Evolutionary conservation across 192 early-diverging fungal species (phyloP), one percentile per base, ranked within the genome.

Genomic region (Backusella mclennaniae): DNA sequence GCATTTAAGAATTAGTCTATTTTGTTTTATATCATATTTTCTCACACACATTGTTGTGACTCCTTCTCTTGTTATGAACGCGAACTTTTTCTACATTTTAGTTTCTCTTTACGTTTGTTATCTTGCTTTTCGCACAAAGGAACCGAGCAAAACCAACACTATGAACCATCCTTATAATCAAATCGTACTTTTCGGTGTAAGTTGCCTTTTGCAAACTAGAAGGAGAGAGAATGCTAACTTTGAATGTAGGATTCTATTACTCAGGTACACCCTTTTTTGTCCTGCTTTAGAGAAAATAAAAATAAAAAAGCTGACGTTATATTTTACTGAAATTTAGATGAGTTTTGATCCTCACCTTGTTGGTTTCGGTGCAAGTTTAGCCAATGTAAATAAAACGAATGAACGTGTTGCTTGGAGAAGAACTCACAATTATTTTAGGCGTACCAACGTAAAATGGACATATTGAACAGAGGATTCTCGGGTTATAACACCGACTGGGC

Each of bases 381-480:
- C 78, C 23, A 70, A 76, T 66, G 82, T 77, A 76, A 72, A 70
- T 75, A 66, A 38, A 63, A 44, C 1, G 9, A 33, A 33, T 33
- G 33, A 33, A 11, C 56, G 11, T 29, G 56, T 63, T 11, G 7
- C 35, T 53, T 36, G 19, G 3, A 39, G 9, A 29, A 14, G 69
- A 67, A 69, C 69, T 33, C 70, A 84, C 75, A 52, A 76, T 42
- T 77, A 91, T 6, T 81, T 3, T 70, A 90, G 70, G 63, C 76
- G 7, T 96, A 92, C 72, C 85, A 87, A 71, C 90, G 93, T 23
- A 89, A 87, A 70, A 74, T 93, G 39, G 95, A 96, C 71, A 83
- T 97, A 8, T 76, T 96, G 12, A 94, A 93, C 72, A 87, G 95
- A 12, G 96, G 96, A 2, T 95, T 89, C 74, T 87, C 90, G n/a